Evolutionary conservation across 495 filamentous ascomycete species (phyloP).

Genomic region (Aspergillus indologenus): DNA sequence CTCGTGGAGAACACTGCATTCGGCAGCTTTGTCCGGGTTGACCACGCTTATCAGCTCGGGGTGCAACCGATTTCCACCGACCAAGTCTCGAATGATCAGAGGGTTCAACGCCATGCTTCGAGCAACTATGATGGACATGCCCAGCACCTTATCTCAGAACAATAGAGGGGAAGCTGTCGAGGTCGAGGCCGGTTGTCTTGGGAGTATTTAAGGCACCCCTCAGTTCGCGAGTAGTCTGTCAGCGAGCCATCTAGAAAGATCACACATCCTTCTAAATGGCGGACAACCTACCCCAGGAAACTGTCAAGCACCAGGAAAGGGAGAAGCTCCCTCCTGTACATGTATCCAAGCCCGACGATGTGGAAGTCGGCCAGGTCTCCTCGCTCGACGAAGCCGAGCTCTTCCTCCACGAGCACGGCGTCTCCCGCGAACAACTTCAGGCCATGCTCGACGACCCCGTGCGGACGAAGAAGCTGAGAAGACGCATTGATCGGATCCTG

Average conservation of each 20-base stretch:
- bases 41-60: too few relatives aligned
- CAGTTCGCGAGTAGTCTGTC: too few relatives aligned
- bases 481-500: conserved; percentile 41
- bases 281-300: neutral
- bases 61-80: too few relatives aligned
- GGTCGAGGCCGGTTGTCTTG: neutral
- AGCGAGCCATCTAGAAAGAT: too few relatives aligned
- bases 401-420: conserved; percentile 32
- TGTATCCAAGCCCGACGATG: conserved; percentile 18
- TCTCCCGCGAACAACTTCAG: conserved; percentile 20
- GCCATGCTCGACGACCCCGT: conserved; percentile 12
- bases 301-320: neutral
- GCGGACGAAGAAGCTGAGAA: conserved; percentile 8
- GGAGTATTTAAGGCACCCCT: neutral
- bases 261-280: neutral
- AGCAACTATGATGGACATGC: too few relatives aligned
- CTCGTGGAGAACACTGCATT: too few relatives aligned
- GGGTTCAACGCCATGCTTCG: too few relatives aligned
- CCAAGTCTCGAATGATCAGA: too few relatives aligned
- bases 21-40: too few relatives aligned
- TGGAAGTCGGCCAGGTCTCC: conserved; percentile 27
- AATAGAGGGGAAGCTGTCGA: too few relatives aligned
- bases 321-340: neutral
- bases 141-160: too few relatives aligned
- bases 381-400: conserved; percentile 34